Evolutionary conservation across 2,329 filamentous ascomycete genomes (phyloP), one percentile per base, ranked within the genome.

Genomic region (Tolypocladium album): DNA sequence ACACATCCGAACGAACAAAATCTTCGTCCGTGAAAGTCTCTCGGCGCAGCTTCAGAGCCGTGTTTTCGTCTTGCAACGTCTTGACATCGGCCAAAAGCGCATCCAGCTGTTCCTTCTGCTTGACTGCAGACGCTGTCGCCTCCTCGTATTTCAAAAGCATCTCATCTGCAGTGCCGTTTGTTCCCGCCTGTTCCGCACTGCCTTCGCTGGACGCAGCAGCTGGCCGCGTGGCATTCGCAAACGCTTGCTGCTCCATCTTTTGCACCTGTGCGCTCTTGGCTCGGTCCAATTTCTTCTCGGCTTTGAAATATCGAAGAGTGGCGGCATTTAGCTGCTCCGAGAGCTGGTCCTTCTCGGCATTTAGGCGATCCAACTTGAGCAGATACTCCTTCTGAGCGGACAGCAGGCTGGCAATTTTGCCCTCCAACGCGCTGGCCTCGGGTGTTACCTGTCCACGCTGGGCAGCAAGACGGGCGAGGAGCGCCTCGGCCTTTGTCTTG

Each of bases 261-360:
- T 92, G 89, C 1, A 97, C 92, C 60, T 96, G 92, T 20, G 86
- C 78, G 70, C 94, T 99, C 74, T 90, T 93, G 31, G 88, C 85
- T 52, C 94, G 86, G 71, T 99, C 94, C 58, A 97, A 79, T 71
- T 92, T 94, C 78, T 96, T 95, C 72, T 99, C 94, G 0, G 94
- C 94, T 66, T 95, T 90, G 78, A 97, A 90, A 69, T 96, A 97
- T 64, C 94, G 85, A 61, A 96, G 79, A 6, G 92, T 96, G 20
- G 93, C 94, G 40, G 85, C 88, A 70, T 97, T 93, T 24, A 97
- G 79, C 63, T 93, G 88, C 68, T 94, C 89, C 55, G 90, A 90
- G 4, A 96, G 80, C 66, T 90, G 86, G 59, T 95, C 88, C 68
- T 94, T 95, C 68, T 97, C 92, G 8, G 83, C 79, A 56, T 85